Conservation (phyloP, 768 basidiomycete species). For the Suillus brevipes region DNA sequence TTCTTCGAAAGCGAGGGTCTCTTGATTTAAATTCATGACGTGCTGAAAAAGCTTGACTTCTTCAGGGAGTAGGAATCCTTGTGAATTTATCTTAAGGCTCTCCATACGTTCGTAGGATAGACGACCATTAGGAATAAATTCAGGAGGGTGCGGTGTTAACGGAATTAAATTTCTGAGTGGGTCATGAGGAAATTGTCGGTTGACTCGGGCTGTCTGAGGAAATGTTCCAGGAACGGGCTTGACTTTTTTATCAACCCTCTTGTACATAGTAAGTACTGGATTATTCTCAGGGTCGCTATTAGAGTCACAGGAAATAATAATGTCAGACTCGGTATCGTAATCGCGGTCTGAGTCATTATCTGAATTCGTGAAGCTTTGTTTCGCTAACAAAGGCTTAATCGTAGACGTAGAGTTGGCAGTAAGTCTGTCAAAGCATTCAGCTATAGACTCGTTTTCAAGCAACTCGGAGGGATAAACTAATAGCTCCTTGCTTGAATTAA, state of each 20-base stretch:
- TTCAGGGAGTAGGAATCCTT: slow-evolving; percentile 3
- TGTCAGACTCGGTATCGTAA: not conserved
- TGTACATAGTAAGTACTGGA: slow-evolving; percentile 7
- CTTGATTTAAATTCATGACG: slow-evolving; percentile 32
- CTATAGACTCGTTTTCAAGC: no score
- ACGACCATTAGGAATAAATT: not conserved
- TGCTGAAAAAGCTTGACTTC: slow-evolving; percentile 12
- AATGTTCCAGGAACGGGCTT: not conserved
- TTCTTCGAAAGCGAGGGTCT: slow-evolving; percentile 40
- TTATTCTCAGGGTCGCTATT: not conserved
- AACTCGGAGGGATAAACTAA: no score
- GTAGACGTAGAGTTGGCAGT: no score
- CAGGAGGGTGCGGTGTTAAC: not conserved
- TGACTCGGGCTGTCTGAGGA: not conserved
- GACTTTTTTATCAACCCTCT: slow-evolving; percentile 3
- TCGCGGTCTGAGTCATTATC: not conserved
- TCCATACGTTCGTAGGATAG: not conserved
- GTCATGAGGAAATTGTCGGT: not conserved
- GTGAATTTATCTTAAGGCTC: not conserved
- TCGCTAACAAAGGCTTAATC: no score
- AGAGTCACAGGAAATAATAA: not conserved
- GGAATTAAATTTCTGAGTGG: not conserved
- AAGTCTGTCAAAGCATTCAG: no score
- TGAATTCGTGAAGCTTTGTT: no score
- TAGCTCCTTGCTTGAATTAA: no score